Conservation (phyloP, 1,139 yeast species). For the Spencermartinsiella ligniputridi region DNA sequence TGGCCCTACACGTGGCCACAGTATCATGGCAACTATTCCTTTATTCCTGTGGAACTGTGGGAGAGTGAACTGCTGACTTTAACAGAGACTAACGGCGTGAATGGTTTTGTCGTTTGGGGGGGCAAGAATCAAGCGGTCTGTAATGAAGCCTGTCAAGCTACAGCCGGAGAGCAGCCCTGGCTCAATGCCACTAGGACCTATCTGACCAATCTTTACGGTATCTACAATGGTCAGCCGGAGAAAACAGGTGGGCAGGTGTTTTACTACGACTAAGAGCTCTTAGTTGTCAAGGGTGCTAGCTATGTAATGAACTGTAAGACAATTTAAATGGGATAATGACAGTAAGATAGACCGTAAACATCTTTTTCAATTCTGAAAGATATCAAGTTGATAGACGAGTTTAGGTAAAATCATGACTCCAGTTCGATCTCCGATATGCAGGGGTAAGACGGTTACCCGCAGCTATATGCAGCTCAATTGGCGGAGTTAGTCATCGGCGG, state of each 20-base stretch:
- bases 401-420: too few relatives aligned
- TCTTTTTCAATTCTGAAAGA: too few relatives aligned
- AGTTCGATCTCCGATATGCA: too few relatives aligned
- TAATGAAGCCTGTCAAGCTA: conserved; percentile 7
- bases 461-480: too few relatives aligned
- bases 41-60: conserved; percentile 10
- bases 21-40: conserved; percentile 6
- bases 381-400: too few relatives aligned
- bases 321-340: too few relatives aligned
- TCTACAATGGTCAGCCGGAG: conserved; percentile 5
- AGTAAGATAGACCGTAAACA: too few relatives aligned
- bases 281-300: too few relatives aligned
- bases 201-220: conserved; percentile 6
- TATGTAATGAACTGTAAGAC: too few relatives aligned
- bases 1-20: conserved; percentile 13
- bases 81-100: not conserved
- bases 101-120: conserved; percentile 11
- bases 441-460: too few relatives aligned
- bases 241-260: conserved; percentile 5
- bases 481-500: too few relatives aligned
- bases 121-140: conserved; percentile 12
- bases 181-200: conserved; percentile 8
- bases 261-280: not conserved
- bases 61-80: conserved; percentile 5
- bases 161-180: conserved; percentile 10